Base-by-base conservation (phyloP, 331 rosid genomes). In the Acacia pycnantha region DNA sequence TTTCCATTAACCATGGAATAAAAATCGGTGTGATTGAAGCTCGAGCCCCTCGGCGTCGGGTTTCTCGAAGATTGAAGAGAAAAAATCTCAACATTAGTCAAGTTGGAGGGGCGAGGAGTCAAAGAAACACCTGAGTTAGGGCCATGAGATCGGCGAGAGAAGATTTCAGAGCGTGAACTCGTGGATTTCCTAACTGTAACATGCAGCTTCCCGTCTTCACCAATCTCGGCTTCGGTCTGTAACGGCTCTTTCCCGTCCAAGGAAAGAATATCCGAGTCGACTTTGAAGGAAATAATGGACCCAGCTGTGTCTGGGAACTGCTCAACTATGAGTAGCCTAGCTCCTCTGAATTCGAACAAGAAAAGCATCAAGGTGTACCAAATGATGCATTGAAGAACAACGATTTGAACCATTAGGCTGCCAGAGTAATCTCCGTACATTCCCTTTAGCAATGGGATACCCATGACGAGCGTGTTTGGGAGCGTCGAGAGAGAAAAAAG, bases 21-120 rank as follows among this genome's bases (percentile, higher is more conserved):
- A 73, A 92, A 92, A 76, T 94, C 98, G 1, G 97, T 85, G 15
- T 93, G 98, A 58, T 91, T 94, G 33, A 94, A 94, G 81, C 97
- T 94, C 0, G 98, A 94, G 0, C 98, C 97, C 73, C 98, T 85
- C 0, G 98, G 98, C 0, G 98, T 94, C 0, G 98, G 98, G 50
- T 93, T 94, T 64, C 98, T 85, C 0, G 98, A 93, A 0, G 90
- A 84, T 53, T 91, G 98, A 21, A 94, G 90, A 1, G 97, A 92
- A 53, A 92, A 94, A 74, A 94, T 94, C 90, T 94, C 97, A 0
- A 97, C 98, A 83, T 93, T 93, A 51, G 97, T 94, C 65, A 94
- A 79, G 51, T 94, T 94, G 0, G 97, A 94, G 16, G 95, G 93
- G 8, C 98, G 77, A 0, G 98, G 98, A 13, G 98, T 94, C 7